Evolutionary conservation across 1,284 basidiomycete species (phyloP).

Genomic region (Caloboletus firmus): DNA sequence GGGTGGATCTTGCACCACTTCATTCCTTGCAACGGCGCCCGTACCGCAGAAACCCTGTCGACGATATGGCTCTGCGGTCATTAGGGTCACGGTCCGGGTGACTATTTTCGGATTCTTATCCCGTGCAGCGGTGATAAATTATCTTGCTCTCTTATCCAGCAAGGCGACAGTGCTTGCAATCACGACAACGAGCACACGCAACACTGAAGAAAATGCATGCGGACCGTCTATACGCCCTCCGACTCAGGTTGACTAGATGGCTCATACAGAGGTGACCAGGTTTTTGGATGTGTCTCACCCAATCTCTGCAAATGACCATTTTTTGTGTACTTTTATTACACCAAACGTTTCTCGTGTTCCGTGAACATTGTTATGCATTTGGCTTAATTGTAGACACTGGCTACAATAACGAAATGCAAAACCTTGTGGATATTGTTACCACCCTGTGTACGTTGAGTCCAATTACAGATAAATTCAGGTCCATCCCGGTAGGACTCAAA

Average conservation of each 20-base stretch:
- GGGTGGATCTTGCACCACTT: slow-evolving; percentile 54
- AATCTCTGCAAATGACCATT: background rate
- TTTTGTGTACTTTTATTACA: slow-evolving; percentile 19
- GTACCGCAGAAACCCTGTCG: slow-evolving; percentile 60
- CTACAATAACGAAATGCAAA: slow-evolving; percentile 18
- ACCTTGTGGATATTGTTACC: slow-evolving; percentile 11
- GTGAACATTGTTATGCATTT: slow-evolving; percentile 25
- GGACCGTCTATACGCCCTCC: background rate
- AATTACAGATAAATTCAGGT: slow-evolving; percentile 33
- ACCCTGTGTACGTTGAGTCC: slow-evolving; percentile 18
- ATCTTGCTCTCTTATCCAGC: slow-evolving; percentile 18
- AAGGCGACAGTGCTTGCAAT: slow-evolving; percentile 12
- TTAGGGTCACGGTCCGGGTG: slow-evolving; percentile 44
- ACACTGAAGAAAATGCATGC: slow-evolving; percentile 6
- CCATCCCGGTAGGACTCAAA: background rate
- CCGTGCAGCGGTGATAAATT: slow-evolving; percentile 28
- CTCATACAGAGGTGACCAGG: background rate
- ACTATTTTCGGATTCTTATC: slow-evolving; percentile 27
- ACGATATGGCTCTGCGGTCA: slow-evolving; percentile 58
- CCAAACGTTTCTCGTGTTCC: slow-evolving; percentile 9
- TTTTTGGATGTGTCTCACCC: background rate
- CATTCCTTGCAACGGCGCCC: slow-evolving; percentile 54
- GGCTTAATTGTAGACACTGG: slow-evolving; percentile 26
- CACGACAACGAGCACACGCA: slow-evolving; percentile 8
- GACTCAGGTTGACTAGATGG: background rate